phyloP scores from a whole-genome alignment of 331 rosid species.

The Malus hybrid region DNA sequence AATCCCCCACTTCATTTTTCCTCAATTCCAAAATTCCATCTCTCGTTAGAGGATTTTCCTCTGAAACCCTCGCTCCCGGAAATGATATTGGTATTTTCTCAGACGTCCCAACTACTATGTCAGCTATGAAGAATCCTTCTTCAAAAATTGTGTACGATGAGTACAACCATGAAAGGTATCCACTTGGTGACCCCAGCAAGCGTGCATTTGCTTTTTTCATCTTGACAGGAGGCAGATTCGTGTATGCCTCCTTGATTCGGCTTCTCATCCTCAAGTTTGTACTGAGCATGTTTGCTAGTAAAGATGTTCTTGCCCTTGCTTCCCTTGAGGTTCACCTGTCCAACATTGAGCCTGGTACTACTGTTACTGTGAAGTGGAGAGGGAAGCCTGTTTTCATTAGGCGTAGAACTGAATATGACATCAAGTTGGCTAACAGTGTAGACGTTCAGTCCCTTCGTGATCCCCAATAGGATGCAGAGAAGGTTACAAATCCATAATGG shows the following conservation, averaged over 20 bases:
- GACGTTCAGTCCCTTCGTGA: slow-evolving; percentile 68
- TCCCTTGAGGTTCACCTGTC: slow-evolving; percentile 72
- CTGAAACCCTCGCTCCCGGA: slow-evolving; percentile 34
- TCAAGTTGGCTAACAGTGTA: slow-evolving; percentile 60
- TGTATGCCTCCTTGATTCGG: slow-evolving; percentile 63
- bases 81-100: slow-evolving; percentile 34
- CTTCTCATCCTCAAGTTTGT: slow-evolving; percentile 71
- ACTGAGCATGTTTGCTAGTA: slow-evolving; percentile 76
- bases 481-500: slow-evolving; percentile 79
- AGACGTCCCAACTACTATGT: slow-evolving; percentile 45
- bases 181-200: slow-evolving; percentile 82
- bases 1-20: slow-evolving; percentile 7
- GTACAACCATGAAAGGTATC: slow-evolving; percentile 60
- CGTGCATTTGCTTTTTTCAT: slow-evolving; percentile 76
- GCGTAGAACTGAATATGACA: slow-evolving; percentile 69
- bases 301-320: slow-evolving; percentile 81
- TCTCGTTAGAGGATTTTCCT: slow-evolving; percentile 41
- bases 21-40: slow-evolving; percentile 1
- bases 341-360: slow-evolving; percentile 64
- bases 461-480: slow-evolving; percentile 58
- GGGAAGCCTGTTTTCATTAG: slow-evolving; percentile 81
- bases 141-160: slow-evolving; percentile 68
- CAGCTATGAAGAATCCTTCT: slow-evolving; percentile 61
- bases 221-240: slow-evolving; percentile 71
- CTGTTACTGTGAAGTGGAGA: slow-evolving; percentile 80